Evolutionary conservation across 176 grass and related monocot genomes (phyloP).

Genomic region (Carex pumila): DNA sequence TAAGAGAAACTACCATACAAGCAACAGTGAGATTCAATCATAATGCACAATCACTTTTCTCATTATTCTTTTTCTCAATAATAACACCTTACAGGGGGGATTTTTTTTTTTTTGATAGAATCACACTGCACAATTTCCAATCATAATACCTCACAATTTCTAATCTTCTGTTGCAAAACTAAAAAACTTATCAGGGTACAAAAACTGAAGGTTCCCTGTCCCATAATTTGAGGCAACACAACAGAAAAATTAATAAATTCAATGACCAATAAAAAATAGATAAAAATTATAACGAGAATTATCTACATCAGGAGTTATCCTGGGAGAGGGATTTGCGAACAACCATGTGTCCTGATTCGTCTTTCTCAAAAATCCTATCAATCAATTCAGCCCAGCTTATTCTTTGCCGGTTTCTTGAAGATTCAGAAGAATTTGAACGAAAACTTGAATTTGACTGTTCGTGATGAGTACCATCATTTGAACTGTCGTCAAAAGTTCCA

Average conservation of each 20-base stretch:
- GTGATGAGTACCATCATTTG: not conserved
- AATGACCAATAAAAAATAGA: not conserved
- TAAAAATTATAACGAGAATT: not conserved
- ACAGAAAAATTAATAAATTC: slow-evolving; percentile 6
- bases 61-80: not conserved
- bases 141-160: not conserved
- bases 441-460: slow-evolving; percentile 7
- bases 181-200: not conserved
- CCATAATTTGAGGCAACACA: slow-evolving; percentile 1
- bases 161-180: not conserved
- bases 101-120: not conserved
- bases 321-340: slow-evolving; percentile 35
- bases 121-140: not conserved
- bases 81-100: not conserved
- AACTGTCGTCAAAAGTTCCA: slow-evolving; percentile 50
- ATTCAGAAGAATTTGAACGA: slow-evolving; percentile 12
- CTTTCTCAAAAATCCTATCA: slow-evolving; percentile 64
- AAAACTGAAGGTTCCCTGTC: not conserved
- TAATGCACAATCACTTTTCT: not conserved
- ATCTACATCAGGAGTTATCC: slow-evolving; percentile 16
- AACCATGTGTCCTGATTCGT: slow-evolving; percentile 48
- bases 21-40: too few relatives aligned
- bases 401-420: slow-evolving; percentile 30
- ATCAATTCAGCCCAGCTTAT: slow-evolving; percentile 86
- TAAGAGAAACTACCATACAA: too few relatives aligned